Evolutionary conservation across 352 stramenopile genomes (phyloP), one percentile per base, ranked within the genome.

Genomic region (Pythium graminicola): DNA sequence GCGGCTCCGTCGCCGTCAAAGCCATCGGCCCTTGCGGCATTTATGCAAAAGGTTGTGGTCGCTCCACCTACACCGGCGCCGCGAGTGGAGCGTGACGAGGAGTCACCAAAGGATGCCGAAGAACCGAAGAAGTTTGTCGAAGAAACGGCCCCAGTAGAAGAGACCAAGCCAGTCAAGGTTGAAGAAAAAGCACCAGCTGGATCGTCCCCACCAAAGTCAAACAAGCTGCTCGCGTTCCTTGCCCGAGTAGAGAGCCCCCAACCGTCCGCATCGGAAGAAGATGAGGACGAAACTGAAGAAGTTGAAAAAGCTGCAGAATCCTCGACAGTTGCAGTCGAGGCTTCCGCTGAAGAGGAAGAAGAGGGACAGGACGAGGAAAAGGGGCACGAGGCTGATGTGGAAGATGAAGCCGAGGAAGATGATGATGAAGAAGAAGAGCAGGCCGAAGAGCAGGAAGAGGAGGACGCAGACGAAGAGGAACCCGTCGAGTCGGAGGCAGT

Each of bases 71-170:
- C n/a, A 8, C 26, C 27, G 6, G 43, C 43, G 2, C 20, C 43
- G 4, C 43, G 43, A 26, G 27, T 50, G 2, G 43, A 50, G 43
- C 24, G 43, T 6, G 43, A 50, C 22, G 27, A 6, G 8, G 43
- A 39, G 43, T 28, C 43, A n/a, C 24, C 26, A 19, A 47, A 27
- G 26, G 7, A 35, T 35, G 29, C 13, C 13, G 40, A 43, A n/a
- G 40, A 35, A 20, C 39, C 20, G 22, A 35, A 51, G 29, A 2
- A 27, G 9, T 31, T 39, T 13, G 29, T 35, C 23, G 62, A 71
- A 20, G 56, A 74, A 26, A 50, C 51, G 14, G 54, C 65, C 27
- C n/a, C 41, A 1, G 49, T 46, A 28, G 59, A 68, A 13, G 70
- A 70, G 46, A 11, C 29, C 7, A 13, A 35, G 29, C 29, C 29